Percentiles rank a stretch among this genome's conserved stretches.
Evolutionary conservation across 2,329 filamentous ascomycete species (phyloP).

Genomic region (Pyrenochaeta sp.): DNA sequence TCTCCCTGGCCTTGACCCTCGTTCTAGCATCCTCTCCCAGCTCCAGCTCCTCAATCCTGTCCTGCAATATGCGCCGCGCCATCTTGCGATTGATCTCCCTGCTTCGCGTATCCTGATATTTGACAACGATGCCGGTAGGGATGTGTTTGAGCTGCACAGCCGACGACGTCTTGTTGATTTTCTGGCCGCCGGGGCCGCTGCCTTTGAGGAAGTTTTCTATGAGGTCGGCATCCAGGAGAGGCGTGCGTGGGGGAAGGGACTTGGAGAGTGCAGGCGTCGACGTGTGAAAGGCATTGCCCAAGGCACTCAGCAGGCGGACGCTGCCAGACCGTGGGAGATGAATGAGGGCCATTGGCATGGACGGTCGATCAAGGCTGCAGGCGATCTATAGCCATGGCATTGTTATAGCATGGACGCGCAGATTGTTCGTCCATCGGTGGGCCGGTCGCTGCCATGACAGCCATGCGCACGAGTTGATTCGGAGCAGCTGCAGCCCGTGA

Average conservation of each 20-base stretch:
- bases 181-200: conserved; percentile 91
- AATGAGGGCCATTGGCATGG: conserved; percentile 21
- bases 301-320: conserved; percentile 4
- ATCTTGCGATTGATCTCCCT: conserved; percentile 87
- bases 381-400: conserved; percentile 15
- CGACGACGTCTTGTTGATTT: conserved; percentile 98
- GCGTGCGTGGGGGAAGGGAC: conserved; percentile 72
- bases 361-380: conserved; percentile 11
- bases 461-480: not conserved
- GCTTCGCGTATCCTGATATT: conserved; percentile 90
- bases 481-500: not conserved
- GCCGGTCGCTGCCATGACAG: conserved; percentile 2
- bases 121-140: conserved; percentile 91
- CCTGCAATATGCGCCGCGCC: conserved; percentile 78
- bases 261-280: conserved; percentile 24
- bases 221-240: conserved; percentile 79
- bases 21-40: conserved; percentile 75
- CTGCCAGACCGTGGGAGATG: conserved; percentile 8
- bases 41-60: conserved; percentile 76
- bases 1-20: conserved; percentile 69
- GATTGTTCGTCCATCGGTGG: not conserved
- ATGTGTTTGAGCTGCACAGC: conserved; percentile 92
- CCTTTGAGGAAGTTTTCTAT: conserved; percentile 89
- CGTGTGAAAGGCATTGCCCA: conserved; percentile 19
- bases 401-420: conserved; percentile 22